These are phyloP conservation scores for Alternaria dauci DNA, from an alignment of 2,329 filamentous ascomycete species.

Conservation along the genomic window DNA sequence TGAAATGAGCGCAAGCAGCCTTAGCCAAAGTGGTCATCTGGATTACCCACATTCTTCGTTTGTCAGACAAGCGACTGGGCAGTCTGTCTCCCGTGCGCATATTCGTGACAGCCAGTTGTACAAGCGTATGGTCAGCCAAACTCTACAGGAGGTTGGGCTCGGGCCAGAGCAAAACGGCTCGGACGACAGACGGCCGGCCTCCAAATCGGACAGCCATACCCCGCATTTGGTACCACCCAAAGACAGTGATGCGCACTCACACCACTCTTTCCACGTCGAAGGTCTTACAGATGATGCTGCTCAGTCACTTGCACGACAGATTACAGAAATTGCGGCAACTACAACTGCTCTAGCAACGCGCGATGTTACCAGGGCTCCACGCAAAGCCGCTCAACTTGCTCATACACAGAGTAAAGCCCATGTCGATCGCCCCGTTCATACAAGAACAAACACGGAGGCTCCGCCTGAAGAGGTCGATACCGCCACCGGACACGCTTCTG, in stretches of 20 bases:
- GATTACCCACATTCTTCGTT: conserved; percentile 44
- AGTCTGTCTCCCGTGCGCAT: conserved; percentile 57
- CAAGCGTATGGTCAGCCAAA: conserved; percentile 91
- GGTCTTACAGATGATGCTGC: conserved; percentile 86
- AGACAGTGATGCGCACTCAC: conserved; percentile 48
- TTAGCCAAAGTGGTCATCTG: conserved; percentile 42
- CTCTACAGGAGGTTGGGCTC: conserved; percentile 82
- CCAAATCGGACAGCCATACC: conserved; percentile 39
- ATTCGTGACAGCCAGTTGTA: conserved; percentile 90
- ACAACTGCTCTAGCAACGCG: conserved; percentile 86
- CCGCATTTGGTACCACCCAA: conserved; percentile 50
- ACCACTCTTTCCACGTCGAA: conserved; percentile 61
- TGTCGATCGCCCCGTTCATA: conserved; percentile 49
- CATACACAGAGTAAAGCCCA: conserved; percentile 47
- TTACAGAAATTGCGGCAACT: conserved; percentile 92
- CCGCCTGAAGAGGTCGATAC: conserved; percentile 58
- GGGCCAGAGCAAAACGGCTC: conserved; percentile 60
- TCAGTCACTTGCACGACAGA: conserved; percentile 79
- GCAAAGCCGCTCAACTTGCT: conserved; percentile 59
- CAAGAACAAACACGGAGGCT: conserved; percentile 55
- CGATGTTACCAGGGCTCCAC: conserved; percentile 69
- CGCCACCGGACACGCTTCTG: conserved; percentile 56
- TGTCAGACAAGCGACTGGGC: conserved; percentile 39
- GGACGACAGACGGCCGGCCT: conserved; percentile 44
- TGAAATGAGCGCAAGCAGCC: conserved; percentile 49